Conservation (phyloP, 2,329 filamentous ascomycete species). For the Hymenoscyphus infarciens region DNA sequence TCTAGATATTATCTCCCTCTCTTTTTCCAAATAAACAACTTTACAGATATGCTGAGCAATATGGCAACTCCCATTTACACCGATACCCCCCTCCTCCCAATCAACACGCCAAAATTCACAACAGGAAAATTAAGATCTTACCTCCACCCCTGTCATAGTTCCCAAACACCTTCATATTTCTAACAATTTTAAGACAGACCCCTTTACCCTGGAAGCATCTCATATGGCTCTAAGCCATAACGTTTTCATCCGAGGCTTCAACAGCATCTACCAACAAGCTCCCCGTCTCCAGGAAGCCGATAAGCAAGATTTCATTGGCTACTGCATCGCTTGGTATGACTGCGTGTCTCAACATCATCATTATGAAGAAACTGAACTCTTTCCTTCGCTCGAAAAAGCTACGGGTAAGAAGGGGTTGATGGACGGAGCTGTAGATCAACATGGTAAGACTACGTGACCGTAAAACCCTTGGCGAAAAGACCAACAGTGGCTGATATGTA, state of each 20-base stretch:
- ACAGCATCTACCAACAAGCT: constrained; percentile 60
- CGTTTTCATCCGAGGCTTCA: constrained; percentile 59
- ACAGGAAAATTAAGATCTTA: constrained; percentile 18
- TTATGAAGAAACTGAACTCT: constrained; percentile 22
- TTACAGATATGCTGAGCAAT: constrained; percentile 1
- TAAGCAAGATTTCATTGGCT: constrained; percentile 54
- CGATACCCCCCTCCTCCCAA: constrained; percentile 14
- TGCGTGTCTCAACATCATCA: constrained; percentile 46
- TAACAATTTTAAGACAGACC: constrained; percentile 24
- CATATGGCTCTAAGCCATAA: constrained; percentile 63
- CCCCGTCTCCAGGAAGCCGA: constrained; percentile 49
- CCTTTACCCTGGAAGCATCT: constrained; percentile 56
- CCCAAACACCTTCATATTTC: background rate
- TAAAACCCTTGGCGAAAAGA: background rate
- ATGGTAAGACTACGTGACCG: constrained; percentile 15
- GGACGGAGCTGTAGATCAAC: constrained; percentile 21
- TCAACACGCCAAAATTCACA: constrained; percentile 15
- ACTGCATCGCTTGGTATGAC: constrained; percentile 54
- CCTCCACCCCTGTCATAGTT: background rate
- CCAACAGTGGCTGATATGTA: constrained; percentile 4
- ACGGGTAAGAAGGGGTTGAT: constrained; percentile 22
- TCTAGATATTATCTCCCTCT: too few species aligned
- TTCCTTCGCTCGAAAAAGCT: constrained; percentile 19
- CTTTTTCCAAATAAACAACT: too few species aligned
- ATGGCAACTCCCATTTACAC: constrained; percentile 11